Conservation (phyloP, 768 basidiomycete species). For the Russula sp. region DNA sequence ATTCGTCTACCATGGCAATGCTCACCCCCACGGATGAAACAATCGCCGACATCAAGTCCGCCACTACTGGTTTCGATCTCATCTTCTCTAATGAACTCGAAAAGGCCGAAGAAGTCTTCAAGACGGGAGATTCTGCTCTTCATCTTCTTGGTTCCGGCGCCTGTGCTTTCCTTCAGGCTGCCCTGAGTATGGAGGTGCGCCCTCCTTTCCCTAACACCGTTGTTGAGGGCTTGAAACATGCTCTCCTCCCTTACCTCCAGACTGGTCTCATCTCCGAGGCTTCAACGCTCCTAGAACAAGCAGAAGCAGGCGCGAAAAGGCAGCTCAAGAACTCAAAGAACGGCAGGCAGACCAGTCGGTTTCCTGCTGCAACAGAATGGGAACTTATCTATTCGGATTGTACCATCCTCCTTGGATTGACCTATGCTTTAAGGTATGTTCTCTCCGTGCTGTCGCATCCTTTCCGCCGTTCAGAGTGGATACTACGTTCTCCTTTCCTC, state of each 20-base stretch:
- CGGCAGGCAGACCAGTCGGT: slow-evolving; percentile 33
- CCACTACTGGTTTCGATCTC: slow-evolving; percentile 51
- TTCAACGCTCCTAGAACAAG: slow-evolving; percentile 41
- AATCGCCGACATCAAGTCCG: slow-evolving; percentile 29
- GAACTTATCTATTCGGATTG: slow-evolving; percentile 72
- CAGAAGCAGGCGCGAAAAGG: slow-evolving; percentile 56
- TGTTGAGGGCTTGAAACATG: background rate
- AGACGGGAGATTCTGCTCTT: slow-evolving; percentile 51
- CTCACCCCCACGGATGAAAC: slow-evolving; percentile 24
- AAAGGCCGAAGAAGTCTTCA: slow-evolving; percentile 45
- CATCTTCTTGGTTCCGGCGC: slow-evolving; percentile 68
- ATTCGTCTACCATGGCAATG: background rate
- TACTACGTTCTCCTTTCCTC: background rate
- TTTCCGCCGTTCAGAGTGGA: background rate
- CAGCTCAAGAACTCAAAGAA: slow-evolving; percentile 36
- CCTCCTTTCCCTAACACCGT: background rate
- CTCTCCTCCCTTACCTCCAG: slow-evolving; percentile 29
- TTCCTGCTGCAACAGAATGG: slow-evolving; percentile 63
- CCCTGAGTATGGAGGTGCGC: slow-evolving; percentile 69
- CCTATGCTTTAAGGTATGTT: slow-evolving; percentile 57
- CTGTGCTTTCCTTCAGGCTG: slow-evolving; percentile 68
- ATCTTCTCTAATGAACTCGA: slow-evolving; percentile 64
- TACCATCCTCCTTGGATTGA: slow-evolving; percentile 61
- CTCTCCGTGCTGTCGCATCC: background rate
- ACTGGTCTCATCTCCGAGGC: slow-evolving; percentile 59